Evolutionary conservation across 1,139 yeast genomes (phyloP).

Genomic region (Lodderomyces theae): DNA sequence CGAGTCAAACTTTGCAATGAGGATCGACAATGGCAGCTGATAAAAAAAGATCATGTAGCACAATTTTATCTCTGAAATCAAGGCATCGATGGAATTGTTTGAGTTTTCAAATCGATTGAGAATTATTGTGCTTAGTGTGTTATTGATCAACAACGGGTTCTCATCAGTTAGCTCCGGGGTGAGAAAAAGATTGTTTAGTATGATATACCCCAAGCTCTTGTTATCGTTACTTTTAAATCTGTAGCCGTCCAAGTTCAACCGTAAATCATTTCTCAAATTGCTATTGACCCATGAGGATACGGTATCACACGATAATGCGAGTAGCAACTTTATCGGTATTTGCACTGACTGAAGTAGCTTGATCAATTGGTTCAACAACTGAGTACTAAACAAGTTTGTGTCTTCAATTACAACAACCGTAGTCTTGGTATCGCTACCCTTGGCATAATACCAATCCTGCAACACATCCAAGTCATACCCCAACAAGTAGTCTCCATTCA

Average conservation of each 20-base stretch:
- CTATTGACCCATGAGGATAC: slow-evolving; percentile 37
- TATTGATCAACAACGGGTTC: slow-evolving; percentile 20
- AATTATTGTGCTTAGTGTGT: slow-evolving; percentile 34
- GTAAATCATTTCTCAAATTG: slow-evolving; percentile 31
- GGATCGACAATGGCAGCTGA: slow-evolving; percentile 60
- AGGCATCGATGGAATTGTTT: slow-evolving; percentile 51
- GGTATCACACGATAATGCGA: slow-evolving; percentile 53
- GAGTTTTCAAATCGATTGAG: slow-evolving; percentile 39
- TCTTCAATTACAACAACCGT: slow-evolving; percentile 58
- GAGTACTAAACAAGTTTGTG: slow-evolving; percentile 55
- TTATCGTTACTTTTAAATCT: slow-evolving; percentile 46
- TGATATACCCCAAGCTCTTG: slow-evolving; percentile 37
- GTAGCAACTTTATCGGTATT: slow-evolving; percentile 44
- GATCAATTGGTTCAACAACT: slow-evolving; percentile 50
- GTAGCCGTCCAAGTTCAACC: slow-evolving; percentile 35
- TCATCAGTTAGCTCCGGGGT: slow-evolving; percentile 20
- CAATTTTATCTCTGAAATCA: slow-evolving; percentile 54
- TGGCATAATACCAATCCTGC: slow-evolving; percentile 43
- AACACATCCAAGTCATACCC: slow-evolving; percentile 55
- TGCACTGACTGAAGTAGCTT: slow-evolving; percentile 42
- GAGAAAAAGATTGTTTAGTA: slow-evolving; percentile 34
- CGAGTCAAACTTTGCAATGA: slow-evolving; percentile 17
- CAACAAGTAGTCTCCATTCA: slow-evolving; percentile 24
- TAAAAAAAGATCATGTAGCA: slow-evolving; percentile 70
- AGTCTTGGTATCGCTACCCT: slow-evolving; percentile 12